phyloP scores from a whole-genome alignment of 306 rosid species.

The Mimosa bimucronata region DNA sequence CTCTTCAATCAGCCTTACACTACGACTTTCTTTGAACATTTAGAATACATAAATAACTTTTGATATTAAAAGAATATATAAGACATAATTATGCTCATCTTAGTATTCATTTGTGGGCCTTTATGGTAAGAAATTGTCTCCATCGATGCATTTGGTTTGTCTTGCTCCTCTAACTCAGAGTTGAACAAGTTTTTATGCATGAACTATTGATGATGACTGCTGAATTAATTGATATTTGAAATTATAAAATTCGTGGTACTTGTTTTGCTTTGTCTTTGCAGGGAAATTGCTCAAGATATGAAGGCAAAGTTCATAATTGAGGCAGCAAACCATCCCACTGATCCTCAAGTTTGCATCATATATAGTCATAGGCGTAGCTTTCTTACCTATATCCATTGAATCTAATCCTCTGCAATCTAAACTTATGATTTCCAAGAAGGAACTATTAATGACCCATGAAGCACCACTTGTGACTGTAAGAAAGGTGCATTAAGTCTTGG shows the following conservation, averaged over 20 bases:
- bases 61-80: not conserved
- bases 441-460: too few species aligned
- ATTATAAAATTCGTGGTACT: not conserved
- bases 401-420: too few species aligned
- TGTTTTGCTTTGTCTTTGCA: slow-evolving; percentile 27
- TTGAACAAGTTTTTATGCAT: not conserved
- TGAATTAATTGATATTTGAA: not conserved
- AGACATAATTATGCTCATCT: not conserved
- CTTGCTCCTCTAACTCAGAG: not conserved
- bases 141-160: not conserved
- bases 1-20: not conserved
- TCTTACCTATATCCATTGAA: too few species aligned
- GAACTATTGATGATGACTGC: not conserved
- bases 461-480: too few species aligned
- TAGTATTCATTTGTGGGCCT: not conserved
- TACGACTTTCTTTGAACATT: too few species aligned
- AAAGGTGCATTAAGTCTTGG: too few species aligned
- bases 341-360: slow-evolving; percentile 98
- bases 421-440: too few species aligned
- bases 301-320: slow-evolving; percentile 85
- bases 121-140: not conserved
- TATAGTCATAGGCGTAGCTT: too few species aligned
- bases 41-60: not conserved
- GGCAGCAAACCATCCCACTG: slow-evolving; percentile 97
- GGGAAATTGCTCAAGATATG: slow-evolving; percentile 84